Conservation (phyloP, 2,329 filamentous ascomycete genomes). For the Rachicladosporium sp. region DNA sequence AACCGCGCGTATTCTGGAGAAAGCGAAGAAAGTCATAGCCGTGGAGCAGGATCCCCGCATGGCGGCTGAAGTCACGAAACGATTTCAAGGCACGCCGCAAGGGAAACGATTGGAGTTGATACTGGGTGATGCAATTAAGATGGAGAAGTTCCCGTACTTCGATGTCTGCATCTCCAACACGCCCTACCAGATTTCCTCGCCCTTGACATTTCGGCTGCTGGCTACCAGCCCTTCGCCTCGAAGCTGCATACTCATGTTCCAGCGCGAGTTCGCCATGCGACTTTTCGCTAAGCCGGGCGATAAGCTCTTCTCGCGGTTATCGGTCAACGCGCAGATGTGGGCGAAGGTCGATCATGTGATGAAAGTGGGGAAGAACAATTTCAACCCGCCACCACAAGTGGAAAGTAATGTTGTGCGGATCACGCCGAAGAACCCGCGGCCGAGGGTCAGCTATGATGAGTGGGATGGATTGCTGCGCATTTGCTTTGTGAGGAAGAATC, state of each 20-base stretch:
- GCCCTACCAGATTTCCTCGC: slow-evolving; percentile 71
- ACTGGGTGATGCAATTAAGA: slow-evolving; percentile 85
- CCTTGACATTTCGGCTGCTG: slow-evolving; percentile 82
- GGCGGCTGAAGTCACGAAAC: slow-evolving; percentile 88
- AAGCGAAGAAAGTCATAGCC: slow-evolving; percentile 70
- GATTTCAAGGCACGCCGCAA: slow-evolving; percentile 78
- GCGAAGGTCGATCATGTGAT: slow-evolving; percentile 60
- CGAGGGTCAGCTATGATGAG: slow-evolving; percentile 84
- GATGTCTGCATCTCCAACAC: slow-evolving; percentile 78
- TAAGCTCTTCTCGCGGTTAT: slow-evolving; percentile 74
- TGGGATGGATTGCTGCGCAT: slow-evolving; percentile 84
- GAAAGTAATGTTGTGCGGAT: slow-evolving; percentile 85
- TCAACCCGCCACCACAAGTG: slow-evolving; percentile 85
- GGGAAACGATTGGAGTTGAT: slow-evolving; percentile 78
- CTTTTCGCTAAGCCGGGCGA: slow-evolving; percentile 81
- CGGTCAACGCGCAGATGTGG: slow-evolving; percentile 91
- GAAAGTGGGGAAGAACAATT: slow-evolving; percentile 95
- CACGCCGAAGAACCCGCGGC: slow-evolving; percentile 73
- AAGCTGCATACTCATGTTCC: slow-evolving; percentile 86
- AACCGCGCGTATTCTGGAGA: slow-evolving; percentile 78
- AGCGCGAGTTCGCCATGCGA: slow-evolving; percentile 85
- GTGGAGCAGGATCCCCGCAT: slow-evolving; percentile 93
- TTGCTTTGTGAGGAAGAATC: slow-evolving; percentile 79
- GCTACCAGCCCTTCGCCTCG: slow-evolving; percentile 70
- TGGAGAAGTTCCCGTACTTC: slow-evolving; percentile 60